Base-by-base conservation (phyloP, 2,329 filamentous ascomycete genomes). In the Fusarium robinianum region DNA sequence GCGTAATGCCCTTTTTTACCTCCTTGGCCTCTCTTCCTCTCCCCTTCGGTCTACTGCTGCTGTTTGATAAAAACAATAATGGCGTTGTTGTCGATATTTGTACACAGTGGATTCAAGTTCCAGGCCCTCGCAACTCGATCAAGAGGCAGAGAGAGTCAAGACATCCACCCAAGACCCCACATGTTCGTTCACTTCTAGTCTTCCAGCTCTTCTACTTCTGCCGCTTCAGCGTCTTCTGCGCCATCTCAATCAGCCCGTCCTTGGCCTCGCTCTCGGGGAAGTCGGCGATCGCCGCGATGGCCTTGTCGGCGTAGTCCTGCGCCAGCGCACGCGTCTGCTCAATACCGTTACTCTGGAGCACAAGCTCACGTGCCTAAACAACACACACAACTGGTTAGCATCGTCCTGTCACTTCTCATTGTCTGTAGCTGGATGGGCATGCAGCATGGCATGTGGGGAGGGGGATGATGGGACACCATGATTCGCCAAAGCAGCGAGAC, bases 241-340 rank as follows among this genome's bases (percentile, higher is more conserved):
- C 95, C 89, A 97, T 96, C 63, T 96, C 90, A 31, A 96, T 75
- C 26, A 99, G 75, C 0, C 92, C 92, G 19, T 87, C 81, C 74
- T 96, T 97, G 46, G 94, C 94, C 55, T 97, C 92, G 66, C 90
- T 92, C n/a, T 91, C 85, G 6, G 94, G 94, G 69, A 99, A 96
- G 31, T 75, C 72, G 53, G 80, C 78, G 61, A 99, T 88, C n/a
- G 91, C 88, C 5, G 83, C 79, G 49, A 95, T 87, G 18, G 94
- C 94, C 64, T 88, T 88, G 63, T 94, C 86, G 25, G 87, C 85
- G 67, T 96, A 99, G 61, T 95, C 88, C 65, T 95, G 86, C 2
- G 94, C 94, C 19, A 99, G 76, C 6, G 86, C 88, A 58, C 90
- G 83, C 2, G 94, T 99, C 70, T 96, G 90, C 67, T 96, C 88